Evolutionary conservation across 1,284 basidiomycete species (phyloP), one percentile per base, ranked within the genome.

Genomic region (Malassezia equina): DNA sequence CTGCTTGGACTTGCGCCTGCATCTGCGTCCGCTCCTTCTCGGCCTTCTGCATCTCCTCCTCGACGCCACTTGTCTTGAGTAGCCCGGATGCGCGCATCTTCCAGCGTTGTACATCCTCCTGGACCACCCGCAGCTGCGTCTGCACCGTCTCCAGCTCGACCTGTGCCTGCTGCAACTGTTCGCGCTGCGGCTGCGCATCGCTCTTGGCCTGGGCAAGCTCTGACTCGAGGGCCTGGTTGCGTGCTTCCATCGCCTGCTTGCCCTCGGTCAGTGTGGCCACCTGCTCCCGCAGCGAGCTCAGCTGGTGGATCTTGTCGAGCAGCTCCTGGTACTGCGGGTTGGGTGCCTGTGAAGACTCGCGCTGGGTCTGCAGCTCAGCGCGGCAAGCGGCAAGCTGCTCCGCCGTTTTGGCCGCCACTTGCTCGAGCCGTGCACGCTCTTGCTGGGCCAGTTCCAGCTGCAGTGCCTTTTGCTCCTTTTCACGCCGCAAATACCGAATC

Each of bases 401-500:
- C 59, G 84, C 82, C 45, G 88, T 75, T 63, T 86, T 83, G 13
- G 88, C 86, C 24, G 87, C 80, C 67, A 88, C 84, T 24, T 81
- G 78, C 75, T 85, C 86, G 46, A 89, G 76, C 1, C 88, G 82
- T 7, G 82, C 77, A 60, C 81, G 86, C 76, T 91, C 88, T 70
- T 90, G 86, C 76, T 87, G 88, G 77, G 82, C 81, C 49, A 91
- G 80, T 66, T 90, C 86, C 40, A 88, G 80, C 65, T 91, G 86
- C 32, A 90, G 80, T 61, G 90, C 88, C 36, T 86, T 84, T 52
- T 90, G 87, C 70, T 90, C 87, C 76, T 90, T 90, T 77, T 91
- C 88, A 65, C 86, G 86, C 25, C 88, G 82, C 29, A 91, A 77
- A 75, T 86, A 90, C 1, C 83, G 80, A 43, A 91, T 84, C 17